phyloP scores from a whole-genome alignment of 805 yeast species.

The Nakazawaea ernobii region DNA sequence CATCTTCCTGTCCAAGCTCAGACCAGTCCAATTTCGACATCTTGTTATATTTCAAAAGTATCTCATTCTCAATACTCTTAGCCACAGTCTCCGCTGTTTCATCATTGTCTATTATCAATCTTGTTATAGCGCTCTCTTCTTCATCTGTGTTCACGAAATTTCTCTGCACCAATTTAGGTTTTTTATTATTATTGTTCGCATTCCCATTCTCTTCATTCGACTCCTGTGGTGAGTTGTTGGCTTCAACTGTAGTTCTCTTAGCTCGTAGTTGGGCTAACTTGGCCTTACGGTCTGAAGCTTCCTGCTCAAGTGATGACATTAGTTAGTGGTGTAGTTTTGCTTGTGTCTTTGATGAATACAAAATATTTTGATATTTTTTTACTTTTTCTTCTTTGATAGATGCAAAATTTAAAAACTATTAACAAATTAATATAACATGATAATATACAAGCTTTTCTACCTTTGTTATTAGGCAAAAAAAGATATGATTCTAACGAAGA shows the following conservation, averaged over 20 bases:
- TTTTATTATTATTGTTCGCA: constrained; percentile 1
- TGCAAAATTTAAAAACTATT: too few relatives aligned
- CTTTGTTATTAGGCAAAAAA: neutral
- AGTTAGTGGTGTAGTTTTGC: constrained; percentile 14
- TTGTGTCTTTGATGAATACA: constrained; percentile 14
- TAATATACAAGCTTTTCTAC: too few relatives aligned
- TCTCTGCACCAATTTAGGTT: constrained; percentile 7
- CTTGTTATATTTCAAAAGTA: constrained; percentile 17
- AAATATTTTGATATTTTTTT: neutral
- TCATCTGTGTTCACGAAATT: constrained; percentile 3
- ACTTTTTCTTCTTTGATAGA: neutral
- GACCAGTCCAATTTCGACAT: constrained; percentile 5
- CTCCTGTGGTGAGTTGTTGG: neutral
- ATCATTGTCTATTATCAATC: constrained; percentile 18
- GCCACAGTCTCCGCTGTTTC: constrained; percentile 33
- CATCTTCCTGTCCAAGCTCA: neutral
- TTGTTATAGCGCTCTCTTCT: neutral
- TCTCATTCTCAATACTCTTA: constrained; percentile 21
- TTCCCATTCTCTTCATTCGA: neutral
- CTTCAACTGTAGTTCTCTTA: constrained; percentile 12
- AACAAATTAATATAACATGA: too few relatives aligned
- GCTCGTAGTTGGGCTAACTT: constrained; percentile 20
- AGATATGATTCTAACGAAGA: constrained; percentile 34
- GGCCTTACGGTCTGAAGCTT: constrained; percentile 24
- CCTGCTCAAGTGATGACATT: constrained; percentile 20